Evolutionary conservation across 2,329 filamentous ascomycete genomes (phyloP).

Genomic region (Aspergillus sp.): DNA sequence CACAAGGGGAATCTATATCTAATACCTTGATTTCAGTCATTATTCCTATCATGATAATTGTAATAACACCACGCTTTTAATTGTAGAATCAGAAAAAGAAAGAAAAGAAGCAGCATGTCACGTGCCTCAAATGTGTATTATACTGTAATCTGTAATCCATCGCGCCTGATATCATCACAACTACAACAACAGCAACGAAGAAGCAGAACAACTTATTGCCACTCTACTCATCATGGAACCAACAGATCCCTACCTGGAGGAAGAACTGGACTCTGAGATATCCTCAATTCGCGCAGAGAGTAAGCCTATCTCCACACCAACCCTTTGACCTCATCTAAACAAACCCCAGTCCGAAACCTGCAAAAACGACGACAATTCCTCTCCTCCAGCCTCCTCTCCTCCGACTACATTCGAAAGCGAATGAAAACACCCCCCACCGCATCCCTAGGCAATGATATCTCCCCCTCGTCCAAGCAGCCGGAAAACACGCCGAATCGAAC

Average conservation of each 20-base stretch:
- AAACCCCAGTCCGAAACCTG: conserved; percentile 31
- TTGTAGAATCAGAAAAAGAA: too few relatives aligned
- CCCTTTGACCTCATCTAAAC: conserved; percentile 5
- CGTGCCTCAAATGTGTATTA: too few relatives aligned
- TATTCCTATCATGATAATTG: too few relatives aligned
- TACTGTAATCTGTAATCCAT: too few relatives aligned
- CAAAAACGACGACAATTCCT: conserved; percentile 35
- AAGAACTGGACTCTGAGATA: conserved; percentile 38
- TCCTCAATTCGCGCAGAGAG: conserved; percentile 36
- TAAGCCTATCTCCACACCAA: conserved; percentile 12
- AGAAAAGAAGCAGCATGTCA: too few relatives aligned
- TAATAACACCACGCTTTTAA: too few relatives aligned
- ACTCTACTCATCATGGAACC: too few relatives aligned
- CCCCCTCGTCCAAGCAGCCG: conserved; percentile 25
- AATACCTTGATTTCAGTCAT: too few relatives aligned
- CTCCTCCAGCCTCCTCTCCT: conserved; percentile 38
- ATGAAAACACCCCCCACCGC: conserved; percentile 3
- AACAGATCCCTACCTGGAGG: conserved; percentile 6
- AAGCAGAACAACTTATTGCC: background rate
- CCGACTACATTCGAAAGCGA: conserved; percentile 28
- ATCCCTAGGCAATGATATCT: conserved; percentile 19
- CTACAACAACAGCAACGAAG: background rate
- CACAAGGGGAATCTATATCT: too few relatives aligned
- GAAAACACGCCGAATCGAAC: conserved; percentile 31
- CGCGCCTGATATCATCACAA: background rate